These are phyloP conservation scores for Harringtonia aguacate DNA, from an alignment of 2,329 filamentous ascomycete species.

Conservation along the genomic window DNA sequence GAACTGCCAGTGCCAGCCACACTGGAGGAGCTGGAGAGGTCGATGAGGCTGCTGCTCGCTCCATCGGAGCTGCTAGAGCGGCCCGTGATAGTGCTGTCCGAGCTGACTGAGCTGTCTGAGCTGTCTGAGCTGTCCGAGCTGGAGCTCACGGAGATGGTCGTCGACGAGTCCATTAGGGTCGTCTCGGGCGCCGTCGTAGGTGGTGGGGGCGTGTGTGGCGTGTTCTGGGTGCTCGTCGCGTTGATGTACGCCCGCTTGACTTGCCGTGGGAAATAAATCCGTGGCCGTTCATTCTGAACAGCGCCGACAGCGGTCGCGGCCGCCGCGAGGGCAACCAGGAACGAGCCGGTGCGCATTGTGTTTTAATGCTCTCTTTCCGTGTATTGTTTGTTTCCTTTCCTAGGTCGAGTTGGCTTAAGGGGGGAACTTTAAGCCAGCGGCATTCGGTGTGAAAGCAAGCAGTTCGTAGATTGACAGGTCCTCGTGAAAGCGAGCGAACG, in stretches of 20 bases:
- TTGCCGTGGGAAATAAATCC: conserved; percentile 47
- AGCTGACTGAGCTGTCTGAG: neutral
- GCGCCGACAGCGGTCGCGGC: conserved; percentile 34
- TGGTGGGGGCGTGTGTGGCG: conserved; percentile 15
- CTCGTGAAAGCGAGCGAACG: conserved; percentile 7
- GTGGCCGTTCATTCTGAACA: conserved; percentile 29
- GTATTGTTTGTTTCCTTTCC: neutral
- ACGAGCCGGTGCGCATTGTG: conserved; percentile 37
- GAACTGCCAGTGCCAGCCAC: too few species aligned
- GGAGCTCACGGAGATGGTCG: neutral
- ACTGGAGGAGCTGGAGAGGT: too few species aligned
- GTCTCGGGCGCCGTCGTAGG: conserved; percentile 7
- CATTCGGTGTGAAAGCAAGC: neutral
- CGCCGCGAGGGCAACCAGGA: conserved; percentile 36
- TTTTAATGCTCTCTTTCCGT: neutral
- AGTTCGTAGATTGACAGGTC: too few species aligned
- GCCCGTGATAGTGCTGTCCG: neutral
- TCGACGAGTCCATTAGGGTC: neutral
- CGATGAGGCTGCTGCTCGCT: neutral
- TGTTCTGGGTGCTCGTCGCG: conserved; percentile 24
- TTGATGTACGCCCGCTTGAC: conserved; percentile 41
- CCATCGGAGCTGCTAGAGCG: neutral
- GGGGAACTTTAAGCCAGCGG: too few species aligned
- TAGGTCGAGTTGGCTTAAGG: neutral
- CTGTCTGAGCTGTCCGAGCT: neutral